A percentile compares a stretch with the other conserved stretches of the same genome.
phyloP scores from a whole-genome alignment of 2,329 filamentous ascomycete genomes.

The Aspergillus puulaauensis region DNA sequence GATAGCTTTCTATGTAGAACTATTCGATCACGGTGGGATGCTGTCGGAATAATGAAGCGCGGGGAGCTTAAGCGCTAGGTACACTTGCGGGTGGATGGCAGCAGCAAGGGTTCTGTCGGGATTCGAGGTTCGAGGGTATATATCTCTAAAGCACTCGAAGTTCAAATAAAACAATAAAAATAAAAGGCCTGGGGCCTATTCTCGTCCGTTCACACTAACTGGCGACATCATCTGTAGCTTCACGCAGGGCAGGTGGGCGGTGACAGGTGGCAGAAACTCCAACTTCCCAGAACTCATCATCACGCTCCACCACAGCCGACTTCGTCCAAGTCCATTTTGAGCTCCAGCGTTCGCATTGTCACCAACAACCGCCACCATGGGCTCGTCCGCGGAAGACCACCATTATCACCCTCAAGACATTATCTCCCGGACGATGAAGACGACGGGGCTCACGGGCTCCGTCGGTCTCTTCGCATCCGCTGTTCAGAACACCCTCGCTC shows the following conservation, averaged over 20 bases:
- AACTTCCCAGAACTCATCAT: constrained; percentile 28
- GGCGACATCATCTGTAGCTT: constrained; percentile 17
- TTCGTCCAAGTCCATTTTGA: constrained; percentile 25
- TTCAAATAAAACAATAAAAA: constrained; percentile 3
- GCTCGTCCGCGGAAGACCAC: constrained; percentile 47
- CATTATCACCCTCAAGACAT: constrained; percentile 74
- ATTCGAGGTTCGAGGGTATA: neutral
- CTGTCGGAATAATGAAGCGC: constrained; percentile 2
- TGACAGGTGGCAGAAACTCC: constrained; percentile 25
- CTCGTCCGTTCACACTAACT: constrained; percentile 9
- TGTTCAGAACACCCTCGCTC: constrained; percentile 82
- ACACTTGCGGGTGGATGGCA: neutral
- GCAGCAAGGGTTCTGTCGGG: neutral
- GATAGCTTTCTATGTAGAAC: constrained; percentile 1
- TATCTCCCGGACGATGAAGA: constrained; percentile 64
- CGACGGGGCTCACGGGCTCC: constrained; percentile 63
- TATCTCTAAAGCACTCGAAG: neutral
- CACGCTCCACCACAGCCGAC: constrained; percentile 20
- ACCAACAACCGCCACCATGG: constrained; percentile 45
- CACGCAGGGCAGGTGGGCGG: constrained; percentile 22
- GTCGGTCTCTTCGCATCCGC: constrained; percentile 72
- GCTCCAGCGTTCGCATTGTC: constrained; percentile 21
- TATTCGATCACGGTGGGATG: constrained; percentile 9
- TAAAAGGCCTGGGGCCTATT: neutral
- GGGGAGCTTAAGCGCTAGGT: constrained; percentile 9